Conservation (phyloP, 1,284 basidiomycete genomes). For the Ganoderma leucocontextum region DNA sequence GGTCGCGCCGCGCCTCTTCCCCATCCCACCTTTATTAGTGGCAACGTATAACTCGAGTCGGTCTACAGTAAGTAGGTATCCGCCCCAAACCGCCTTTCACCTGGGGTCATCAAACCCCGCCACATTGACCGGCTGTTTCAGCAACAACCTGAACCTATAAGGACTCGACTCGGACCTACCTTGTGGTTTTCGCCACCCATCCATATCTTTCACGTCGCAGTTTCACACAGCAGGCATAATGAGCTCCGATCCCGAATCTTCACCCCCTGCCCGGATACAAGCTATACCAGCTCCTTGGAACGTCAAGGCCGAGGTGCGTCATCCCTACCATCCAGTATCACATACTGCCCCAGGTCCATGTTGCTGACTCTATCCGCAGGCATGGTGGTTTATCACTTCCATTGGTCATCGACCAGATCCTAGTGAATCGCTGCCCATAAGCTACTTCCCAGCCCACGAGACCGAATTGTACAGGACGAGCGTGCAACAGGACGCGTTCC, state of each 20-base stretch:
- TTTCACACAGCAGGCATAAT: constrained; percentile 1
- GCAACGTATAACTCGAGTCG: no score
- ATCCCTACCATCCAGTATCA: neutral
- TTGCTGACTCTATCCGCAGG: constrained; percentile 14
- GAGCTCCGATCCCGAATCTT: constrained; percentile 8
- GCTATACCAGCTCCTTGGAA: constrained; percentile 25
- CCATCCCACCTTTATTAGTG: no score
- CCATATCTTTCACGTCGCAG: neutral
- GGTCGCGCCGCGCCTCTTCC: no score
- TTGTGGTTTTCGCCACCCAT: neutral
- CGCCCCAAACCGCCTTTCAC: no score
- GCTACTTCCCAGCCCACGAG: constrained; percentile 32
- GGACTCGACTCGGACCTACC: neutral
- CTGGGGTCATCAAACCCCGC: neutral
- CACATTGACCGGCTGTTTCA: neutral
- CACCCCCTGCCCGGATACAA: neutral
- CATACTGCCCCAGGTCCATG: neutral
- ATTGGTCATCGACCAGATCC: constrained; percentile 24
- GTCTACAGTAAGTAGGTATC: neutral
- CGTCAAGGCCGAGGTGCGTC: constrained; percentile 28
- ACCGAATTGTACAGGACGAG: constrained; percentile 25
- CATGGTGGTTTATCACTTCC: constrained; percentile 33
- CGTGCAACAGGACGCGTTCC: constrained; percentile 22
- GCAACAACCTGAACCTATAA: neutral
- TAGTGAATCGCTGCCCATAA: constrained; percentile 30